These are phyloP conservation scores for carrot (Daucus carota) DNA, from an alignment of 129 eudicot genomes.

Conservation along the genomic window DH1_v3.0 NC_030387.2:33160501-33161000, in stretches of 20 bases:
- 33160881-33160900: neutral
- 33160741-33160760: neutral
- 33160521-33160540: constrained; percentile 2
- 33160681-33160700: neutral
- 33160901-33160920: neutral
- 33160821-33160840: neutral
- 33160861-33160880: neutral
- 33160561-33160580: constrained; percentile 7
- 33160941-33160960: neutral
- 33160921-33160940: neutral
- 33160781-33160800: neutral
- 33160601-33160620: constrained; percentile 10
- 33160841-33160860: too few species aligned
- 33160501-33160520: constrained; percentile 10
- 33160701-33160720: neutral
- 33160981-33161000: neutral
- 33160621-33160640: neutral
- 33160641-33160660: neutral
- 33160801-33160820: neutral
- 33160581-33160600: constrained; percentile 9
- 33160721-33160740: neutral
- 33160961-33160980: neutral
- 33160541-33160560: constrained; percentile 8
- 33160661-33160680: neutral
- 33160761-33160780: neutral